These are phyloP conservation scores for Calonectria hawksworthii DNA, from an alignment of 2,329 filamentous ascomycete species.

Conservation along the genomic window DNA sequence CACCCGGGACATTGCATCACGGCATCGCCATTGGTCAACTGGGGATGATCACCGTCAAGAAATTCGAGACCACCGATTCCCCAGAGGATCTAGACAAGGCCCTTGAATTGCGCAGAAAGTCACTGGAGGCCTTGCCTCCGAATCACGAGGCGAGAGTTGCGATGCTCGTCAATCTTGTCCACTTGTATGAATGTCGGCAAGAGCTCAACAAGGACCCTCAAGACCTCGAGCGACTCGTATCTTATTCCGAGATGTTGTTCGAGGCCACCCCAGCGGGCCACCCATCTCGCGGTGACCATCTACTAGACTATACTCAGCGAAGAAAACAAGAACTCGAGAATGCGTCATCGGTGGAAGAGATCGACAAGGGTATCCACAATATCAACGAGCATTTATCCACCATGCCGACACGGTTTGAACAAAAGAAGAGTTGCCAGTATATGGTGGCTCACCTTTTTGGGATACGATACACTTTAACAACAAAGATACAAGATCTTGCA, in stretches of 20 bases:
- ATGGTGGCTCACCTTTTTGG: not conserved
- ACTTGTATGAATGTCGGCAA: not conserved
- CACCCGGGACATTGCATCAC: not conserved
- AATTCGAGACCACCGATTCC: not conserved
- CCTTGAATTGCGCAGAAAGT: not conserved
- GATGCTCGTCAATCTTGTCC: not conserved
- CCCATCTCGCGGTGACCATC: not conserved
- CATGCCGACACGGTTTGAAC: not conserved
- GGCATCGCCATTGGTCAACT: not conserved
- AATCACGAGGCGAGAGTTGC: not conserved
- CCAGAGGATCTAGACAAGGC: not conserved
- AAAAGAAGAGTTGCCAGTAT: not conserved
- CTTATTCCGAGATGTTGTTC: not conserved
- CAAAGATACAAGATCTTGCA: not conserved
- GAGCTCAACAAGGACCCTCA: not conserved
- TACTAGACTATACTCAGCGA: not conserved
- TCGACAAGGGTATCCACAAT: not conserved
- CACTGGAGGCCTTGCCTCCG: not conserved
- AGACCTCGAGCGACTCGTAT: not conserved
- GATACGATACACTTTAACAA: not conserved
- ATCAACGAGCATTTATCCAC: not conserved
- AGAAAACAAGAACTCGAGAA: not conserved
- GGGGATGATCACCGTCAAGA: not conserved
- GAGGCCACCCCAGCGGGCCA: not conserved
- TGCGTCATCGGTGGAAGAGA: not conserved